Conservation (phyloP, 805 yeast genomes). For the Peterozyma xylosa region DNA sequence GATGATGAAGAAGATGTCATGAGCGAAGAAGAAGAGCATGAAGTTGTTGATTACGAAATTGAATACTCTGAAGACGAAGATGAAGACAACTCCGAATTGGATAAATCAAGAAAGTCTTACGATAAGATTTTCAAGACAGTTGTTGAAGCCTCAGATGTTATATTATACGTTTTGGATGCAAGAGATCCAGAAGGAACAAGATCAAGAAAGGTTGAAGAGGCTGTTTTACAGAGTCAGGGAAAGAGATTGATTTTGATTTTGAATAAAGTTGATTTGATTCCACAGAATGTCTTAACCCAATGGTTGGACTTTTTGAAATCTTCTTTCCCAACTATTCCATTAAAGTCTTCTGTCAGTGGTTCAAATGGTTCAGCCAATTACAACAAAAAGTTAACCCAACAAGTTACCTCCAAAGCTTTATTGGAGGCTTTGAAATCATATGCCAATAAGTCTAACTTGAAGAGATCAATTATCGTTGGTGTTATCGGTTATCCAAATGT, state of each 20-base stretch:
- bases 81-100: conserved; percentile 41
- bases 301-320: conserved; percentile 79
- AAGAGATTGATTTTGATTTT: conserved; percentile 81
- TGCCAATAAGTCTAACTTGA: conserved; percentile 75
- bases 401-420: conserved; percentile 65
- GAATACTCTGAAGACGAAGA: conserved; percentile 34
- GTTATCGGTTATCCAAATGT: conserved; percentile 97
- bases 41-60: conserved; percentile 41
- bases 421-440: conserved; percentile 79
- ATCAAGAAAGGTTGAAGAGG: conserved; percentile 85
- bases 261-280: conserved; percentile 90
- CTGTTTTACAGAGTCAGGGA: conserved; percentile 69
- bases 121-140: conserved; percentile 92
- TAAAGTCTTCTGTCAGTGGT: conserved; percentile 74
- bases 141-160: conserved; percentile 86
- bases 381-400: conserved; percentile 65
- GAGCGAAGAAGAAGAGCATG: conserved; percentile 38
- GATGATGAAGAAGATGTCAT: conserved; percentile 24
- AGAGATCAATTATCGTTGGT: conserved; percentile 87
- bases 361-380: conserved; percentile 53
- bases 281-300: conserved; percentile 70
- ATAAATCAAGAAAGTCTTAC: conserved; percentile 80
- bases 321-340: conserved; percentile 87
- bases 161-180: conserved; percentile 91
- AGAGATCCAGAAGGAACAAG: conserved; percentile 96